These are phyloP conservation scores for Rhodofomes roseus DNA, from an alignment of 1,284 basidiomycete species.

Conservation along the genomic window DNA sequence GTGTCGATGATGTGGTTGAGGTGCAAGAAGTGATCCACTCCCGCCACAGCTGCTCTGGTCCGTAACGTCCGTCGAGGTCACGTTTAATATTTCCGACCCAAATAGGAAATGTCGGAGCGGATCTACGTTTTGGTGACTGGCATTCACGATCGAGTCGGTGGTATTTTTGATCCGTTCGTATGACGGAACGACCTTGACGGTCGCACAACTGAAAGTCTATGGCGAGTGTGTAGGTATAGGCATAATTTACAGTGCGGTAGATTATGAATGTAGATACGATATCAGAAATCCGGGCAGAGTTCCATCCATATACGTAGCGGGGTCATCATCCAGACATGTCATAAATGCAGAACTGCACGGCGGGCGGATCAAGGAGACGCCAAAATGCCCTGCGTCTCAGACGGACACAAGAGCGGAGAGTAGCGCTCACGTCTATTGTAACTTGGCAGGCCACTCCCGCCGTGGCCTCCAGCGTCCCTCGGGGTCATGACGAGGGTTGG, in stretches of 20 bases:
- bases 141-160: neutral
- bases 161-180: neutral
- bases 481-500: constrained; percentile 71
- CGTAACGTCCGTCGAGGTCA: neutral
- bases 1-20: neutral
- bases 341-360: neutral
- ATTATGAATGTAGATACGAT: neutral
- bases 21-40: neutral
- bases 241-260: neutral
- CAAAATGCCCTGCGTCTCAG: neutral
- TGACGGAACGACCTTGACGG: neutral
- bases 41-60: neutral
- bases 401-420: neutral
- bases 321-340: neutral
- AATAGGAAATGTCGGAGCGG: constrained; percentile 3
- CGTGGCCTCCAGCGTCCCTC: constrained; percentile 67
- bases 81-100: neutral
- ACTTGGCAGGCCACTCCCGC: constrained; percentile 65
- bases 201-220: neutral
- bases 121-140: neutral
- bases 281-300: neutral
- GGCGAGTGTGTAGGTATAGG: neutral
- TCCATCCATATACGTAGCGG: neutral
- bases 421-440: constrained; percentile 31
- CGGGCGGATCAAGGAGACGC: neutral